Evolutionary conservation across 2,329 filamentous ascomycete genomes (phyloP), one percentile per base, ranked within the genome.

Genomic region (Trichoderma simmonsii): DNA sequence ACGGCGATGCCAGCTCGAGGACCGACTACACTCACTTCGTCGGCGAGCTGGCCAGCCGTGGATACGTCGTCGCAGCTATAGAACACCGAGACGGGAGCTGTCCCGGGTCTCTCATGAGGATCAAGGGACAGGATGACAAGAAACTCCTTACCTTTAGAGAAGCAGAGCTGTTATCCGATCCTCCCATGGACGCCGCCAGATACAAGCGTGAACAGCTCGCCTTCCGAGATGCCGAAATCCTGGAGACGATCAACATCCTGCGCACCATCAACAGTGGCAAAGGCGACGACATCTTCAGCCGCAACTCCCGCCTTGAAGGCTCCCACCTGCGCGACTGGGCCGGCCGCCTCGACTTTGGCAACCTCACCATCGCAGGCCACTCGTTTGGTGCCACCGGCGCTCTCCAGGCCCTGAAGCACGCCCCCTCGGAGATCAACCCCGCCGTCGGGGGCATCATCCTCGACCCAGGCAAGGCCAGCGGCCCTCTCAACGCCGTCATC

Each of bases 331-430:
- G 81, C 3, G 79, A 80, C 18, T 92, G 89, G 85, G 78, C 82
- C 43, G 80, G 81, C 70, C 84, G 88, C 11, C 83, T 92, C 7
- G 85, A 90, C 77, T 74, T 83, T 28, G 80, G 85, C 34, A 83
- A 86, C 43, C 84, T 90, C 75, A 84, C 88, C 60, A 83, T 92
- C 9, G 87, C 83, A 4, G 90, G 90, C 0, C 90, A 92, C 77
- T 91, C 88, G 0, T 91, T 90, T 80, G 90, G 90, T 63, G 90
- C 89, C 2, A 92, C 90, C 0, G 85, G 88, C 3, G 89, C 88
- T 0, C 82, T 92, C 24, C 88, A 90, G 72, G 86, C 87, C 3
- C 82, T 91, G n/a, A 86, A 86, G 66, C 82, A 81, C 43, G 86
- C 76, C 28, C 75, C 77, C 51, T 73, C 73, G 5, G 82, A 8